These are phyloP conservation scores for Brassica cretica DNA, from an alignment of 345 rosid genomes.

Conservation along the genomic window DNA sequence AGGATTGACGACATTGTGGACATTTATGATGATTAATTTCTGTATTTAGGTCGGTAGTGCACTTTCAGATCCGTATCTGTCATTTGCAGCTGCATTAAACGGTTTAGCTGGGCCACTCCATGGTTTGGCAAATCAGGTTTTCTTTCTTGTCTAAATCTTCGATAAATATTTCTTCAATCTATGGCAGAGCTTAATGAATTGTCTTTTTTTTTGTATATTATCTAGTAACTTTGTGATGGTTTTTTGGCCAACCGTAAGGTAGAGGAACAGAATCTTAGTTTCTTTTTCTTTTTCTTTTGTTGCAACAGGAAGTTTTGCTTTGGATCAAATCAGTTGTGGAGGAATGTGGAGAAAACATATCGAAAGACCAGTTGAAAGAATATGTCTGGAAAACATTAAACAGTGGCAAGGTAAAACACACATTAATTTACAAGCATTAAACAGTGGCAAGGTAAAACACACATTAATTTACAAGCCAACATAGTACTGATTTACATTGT, in stretches of 20 bases:
- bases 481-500: neutral
- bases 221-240: slow-evolving; percentile 11
- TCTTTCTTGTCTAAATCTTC: neutral
- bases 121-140: slow-evolving; percentile 99
- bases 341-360: slow-evolving; percentile 85
- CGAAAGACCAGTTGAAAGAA: slow-evolving; percentile 77
- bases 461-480: neutral
- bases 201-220: slow-evolving; percentile 14
- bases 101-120: slow-evolving; percentile 99
- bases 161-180: neutral
- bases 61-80: slow-evolving; percentile 97
- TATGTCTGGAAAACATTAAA: slow-evolving; percentile 95
- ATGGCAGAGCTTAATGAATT: slow-evolving; percentile 4
- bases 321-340: slow-evolving; percentile 95
- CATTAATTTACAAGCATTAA: slow-evolving; percentile 39
- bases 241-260: slow-evolving; percentile 5
- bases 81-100: slow-evolving; percentile 95
- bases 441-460: slow-evolving; percentile 80
- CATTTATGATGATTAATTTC: slow-evolving; percentile 6
- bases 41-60: slow-evolving; percentile 88
- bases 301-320: slow-evolving; percentile 83
- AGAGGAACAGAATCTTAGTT: slow-evolving; percentile 5
- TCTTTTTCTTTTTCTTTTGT: slow-evolving; percentile 4
- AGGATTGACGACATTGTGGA: slow-evolving; percentile 3
- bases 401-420: slow-evolving; percentile 76